Evolutionary conservation across 495 filamentous ascomycete genomes (phyloP).

Genomic region (Penicillium bovifimosum): DNA sequence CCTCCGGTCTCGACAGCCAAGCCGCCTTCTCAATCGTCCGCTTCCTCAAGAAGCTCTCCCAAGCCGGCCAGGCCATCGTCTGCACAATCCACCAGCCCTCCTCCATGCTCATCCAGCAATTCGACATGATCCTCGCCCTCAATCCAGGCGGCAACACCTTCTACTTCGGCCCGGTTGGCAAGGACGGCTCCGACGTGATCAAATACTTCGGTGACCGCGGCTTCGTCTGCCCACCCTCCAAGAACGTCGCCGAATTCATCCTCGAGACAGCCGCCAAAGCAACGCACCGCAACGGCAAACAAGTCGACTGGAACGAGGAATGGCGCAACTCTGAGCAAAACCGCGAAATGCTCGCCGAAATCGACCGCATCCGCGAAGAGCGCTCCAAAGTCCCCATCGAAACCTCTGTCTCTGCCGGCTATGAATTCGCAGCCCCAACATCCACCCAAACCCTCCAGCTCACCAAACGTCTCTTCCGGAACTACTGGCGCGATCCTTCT

Average conservation of each 20-base stretch:
- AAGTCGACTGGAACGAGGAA: constrained; percentile 64
- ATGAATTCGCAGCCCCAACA: constrained; percentile 61
- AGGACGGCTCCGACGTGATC: constrained; percentile 55
- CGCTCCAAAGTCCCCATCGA: constrained; percentile 45
- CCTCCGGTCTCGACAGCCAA: constrained; percentile 79
- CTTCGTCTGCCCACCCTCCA: constrained; percentile 52
- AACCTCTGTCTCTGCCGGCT: constrained; percentile 29
- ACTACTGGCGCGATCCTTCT: constrained; percentile 66
- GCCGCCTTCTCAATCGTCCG: constrained; percentile 76
- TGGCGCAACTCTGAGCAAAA: constrained; percentile 60
- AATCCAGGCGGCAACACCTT: constrained; percentile 67
- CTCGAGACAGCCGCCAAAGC: constrained; percentile 71
- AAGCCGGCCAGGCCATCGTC: constrained; percentile 68
- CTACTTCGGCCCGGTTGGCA: constrained; percentile 68
- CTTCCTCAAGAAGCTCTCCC: constrained; percentile 77
- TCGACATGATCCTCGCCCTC: constrained; percentile 69
- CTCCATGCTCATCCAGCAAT: constrained; percentile 65
- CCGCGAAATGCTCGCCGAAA: constrained; percentile 50
- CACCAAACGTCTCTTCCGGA: constrained; percentile 59
- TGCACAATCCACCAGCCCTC: constrained; percentile 82
- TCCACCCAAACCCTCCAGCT: constrained; percentile 54
- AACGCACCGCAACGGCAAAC: constrained; percentile 43
- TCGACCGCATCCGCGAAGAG: constrained; percentile 51
- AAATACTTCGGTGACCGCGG: constrained; percentile 63
- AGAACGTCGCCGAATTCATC: constrained; percentile 84